Conservation (phyloP, 1,284 basidiomycete species). For the Agaricales sp. region DNA sequence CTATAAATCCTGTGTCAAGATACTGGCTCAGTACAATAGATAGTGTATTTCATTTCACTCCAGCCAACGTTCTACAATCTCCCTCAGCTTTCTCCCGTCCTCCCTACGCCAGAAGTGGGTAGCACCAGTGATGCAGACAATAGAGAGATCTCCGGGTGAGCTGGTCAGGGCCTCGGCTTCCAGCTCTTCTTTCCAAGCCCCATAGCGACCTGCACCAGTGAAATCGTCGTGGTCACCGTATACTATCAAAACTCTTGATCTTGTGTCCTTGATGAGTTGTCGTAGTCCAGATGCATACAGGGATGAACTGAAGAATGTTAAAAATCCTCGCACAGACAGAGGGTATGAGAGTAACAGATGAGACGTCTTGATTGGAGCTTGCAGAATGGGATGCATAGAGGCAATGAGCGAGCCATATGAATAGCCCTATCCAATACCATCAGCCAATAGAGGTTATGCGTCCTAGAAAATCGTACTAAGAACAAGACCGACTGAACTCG, state of each 20-base stretch:
- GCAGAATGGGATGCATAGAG: conserved; percentile 45
- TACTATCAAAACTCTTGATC: conserved; percentile 47
- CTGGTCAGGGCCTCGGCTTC: conserved; percentile 11
- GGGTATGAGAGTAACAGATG: conserved; percentile 75
- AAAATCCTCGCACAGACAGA: conserved; percentile 50
- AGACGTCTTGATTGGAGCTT: conserved; percentile 36
- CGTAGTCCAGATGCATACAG: conserved; percentile 40
- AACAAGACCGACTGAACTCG: conserved; percentile 38
- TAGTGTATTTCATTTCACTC: conserved; percentile 16
- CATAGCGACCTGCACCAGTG: conserved; percentile 44
- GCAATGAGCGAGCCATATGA: conserved; percentile 70
- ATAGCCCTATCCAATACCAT: conserved; percentile 52
- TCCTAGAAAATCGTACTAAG: conserved; percentile 38
- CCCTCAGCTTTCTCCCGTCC: conserved; percentile 5
- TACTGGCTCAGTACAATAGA: too few species aligned
- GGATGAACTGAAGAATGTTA: conserved; percentile 57
- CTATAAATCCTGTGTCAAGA: not conserved
- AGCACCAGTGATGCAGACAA: conserved; percentile 17
- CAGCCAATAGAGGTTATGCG: conserved; percentile 6
- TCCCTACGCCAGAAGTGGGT: conserved; percentile 45
- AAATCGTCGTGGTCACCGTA: conserved; percentile 70
- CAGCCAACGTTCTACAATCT: conserved; percentile 14
- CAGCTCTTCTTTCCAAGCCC: conserved; percentile 40
- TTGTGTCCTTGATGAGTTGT: conserved; percentile 31
- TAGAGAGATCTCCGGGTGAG: not conserved